A percentile compares a stretch with the other conserved stretches of the same genome.
Conservation (phyloP, 768 basidiomycete species). For the Filobasidium floriforme region DNA sequence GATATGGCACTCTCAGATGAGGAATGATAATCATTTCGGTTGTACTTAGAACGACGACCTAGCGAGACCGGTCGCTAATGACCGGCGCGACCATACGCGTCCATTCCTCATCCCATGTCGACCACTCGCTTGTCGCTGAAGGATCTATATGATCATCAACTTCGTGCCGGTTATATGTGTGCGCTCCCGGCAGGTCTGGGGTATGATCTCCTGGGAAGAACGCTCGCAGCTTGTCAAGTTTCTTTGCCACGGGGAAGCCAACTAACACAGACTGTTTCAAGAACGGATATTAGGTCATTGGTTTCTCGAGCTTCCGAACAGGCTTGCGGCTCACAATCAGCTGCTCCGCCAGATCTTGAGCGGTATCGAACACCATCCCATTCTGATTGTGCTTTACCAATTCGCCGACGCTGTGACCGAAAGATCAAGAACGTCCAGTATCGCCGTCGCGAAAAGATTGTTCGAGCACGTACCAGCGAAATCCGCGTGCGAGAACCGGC, state of each 20-base stretch:
- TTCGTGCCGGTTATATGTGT: conserved; percentile 14
- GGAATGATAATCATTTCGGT: background rate
- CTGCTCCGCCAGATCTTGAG: conserved; percentile 62
- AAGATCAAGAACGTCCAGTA: conserved; percentile 5
- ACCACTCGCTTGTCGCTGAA: conserved; percentile 52
- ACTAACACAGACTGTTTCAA: conserved; percentile 52
- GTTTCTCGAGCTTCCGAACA: background rate
- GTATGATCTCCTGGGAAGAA: conserved; percentile 47
- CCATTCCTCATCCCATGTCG: conserved; percentile 84
- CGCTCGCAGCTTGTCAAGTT: conserved; percentile 53
- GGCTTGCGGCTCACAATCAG: conserved; percentile 45
- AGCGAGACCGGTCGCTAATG: conserved; percentile 27
- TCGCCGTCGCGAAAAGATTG: background rate
- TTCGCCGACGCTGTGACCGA: conserved; percentile 61
- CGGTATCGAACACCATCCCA: conserved; percentile 67
- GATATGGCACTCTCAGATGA: background rate
- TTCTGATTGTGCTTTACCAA: conserved; percentile 78
- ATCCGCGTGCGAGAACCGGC: conserved; percentile 83
- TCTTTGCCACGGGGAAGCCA: conserved; percentile 56
- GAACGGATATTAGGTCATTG: background rate
- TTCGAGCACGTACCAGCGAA: conserved; percentile 60
- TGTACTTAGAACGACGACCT: background rate
- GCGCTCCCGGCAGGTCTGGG: conserved; percentile 16
- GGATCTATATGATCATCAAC: background rate
- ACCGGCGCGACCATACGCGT: conserved; percentile 59